Base-by-base conservation (phyloP, 2,329 filamentous ascomycete genomes). In the Phyllosticta paracitricarpa region DNA sequence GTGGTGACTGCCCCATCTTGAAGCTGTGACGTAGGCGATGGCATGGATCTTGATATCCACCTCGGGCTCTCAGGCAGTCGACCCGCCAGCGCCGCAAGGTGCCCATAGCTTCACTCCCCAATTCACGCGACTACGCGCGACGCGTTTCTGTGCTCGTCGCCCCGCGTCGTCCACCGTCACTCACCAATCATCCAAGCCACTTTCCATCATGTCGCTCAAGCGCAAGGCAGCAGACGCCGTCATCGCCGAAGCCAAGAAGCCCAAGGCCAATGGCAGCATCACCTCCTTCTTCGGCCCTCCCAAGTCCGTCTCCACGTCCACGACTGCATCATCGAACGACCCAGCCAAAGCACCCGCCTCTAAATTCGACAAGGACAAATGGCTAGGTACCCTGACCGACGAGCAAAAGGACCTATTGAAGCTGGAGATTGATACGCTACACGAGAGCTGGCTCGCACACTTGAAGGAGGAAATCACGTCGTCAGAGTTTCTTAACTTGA, bases 371-470 rank as follows among this genome's bases (percentile, higher is more conserved):
- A 97, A 96, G 79, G 84, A 84, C 54, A 90, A 89, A 75, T 99
- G 94, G 94, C 81, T 92, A n/a, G 83, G 84, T 22, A 83, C 84
- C 62, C 80, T 99, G 64, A 91, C 84, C 0, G 75, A 83, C 0
- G 94, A 99, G 77, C 90, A 97, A 74, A 90, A 85, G 71, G 81
- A 87, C 58, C 79, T 97, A 55, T 81, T 99, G 56, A 81, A 89
- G 70, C 82, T 99, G 51, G 94, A 99, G 77, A 96, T 99, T 67
- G 85, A 95, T 54, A 97, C 92, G 0, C 78, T 99, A 63, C 84
- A 97, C 71, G 89, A 92, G 63, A 95, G 88, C 77, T 99, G 94
- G 93, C 80, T 99, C 64, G 86, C 86, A 17, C 86, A 89, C 65
- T 81, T 99, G 62, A 96, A 95, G 73, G 91, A 96, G 64, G 92